Evolutionary conservation across 495 filamentous ascomycete species (phyloP), one percentile per base, ranked within the genome.

Genomic region (Hypoxylon fuscum): DNA sequence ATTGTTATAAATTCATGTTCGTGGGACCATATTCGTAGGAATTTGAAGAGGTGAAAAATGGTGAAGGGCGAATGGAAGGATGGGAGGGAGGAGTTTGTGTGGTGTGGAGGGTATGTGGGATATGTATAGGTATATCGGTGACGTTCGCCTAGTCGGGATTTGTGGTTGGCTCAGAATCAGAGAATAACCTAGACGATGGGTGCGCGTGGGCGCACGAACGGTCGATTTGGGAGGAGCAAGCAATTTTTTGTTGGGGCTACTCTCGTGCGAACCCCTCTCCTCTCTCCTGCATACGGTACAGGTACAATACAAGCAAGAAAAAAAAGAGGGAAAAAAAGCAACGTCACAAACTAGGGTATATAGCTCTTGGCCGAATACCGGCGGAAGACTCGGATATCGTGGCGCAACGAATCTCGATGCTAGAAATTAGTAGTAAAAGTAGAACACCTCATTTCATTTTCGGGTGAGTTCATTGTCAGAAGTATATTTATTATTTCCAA

Each of bases 1-100:
- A 14, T 45, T 37, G 47, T 34, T 62, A 57, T 53, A 43, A 55
- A 54, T 51, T 57, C 54, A 66, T 66, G 44, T 63, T 64, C 34
- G 59, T 56, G 34, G 37, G 34, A 32, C n/a, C 35, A 38, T 38
- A 14, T 4, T 14, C n/a, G 35, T 14, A 14, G 32, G 32, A 10
- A 12, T 3, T n/a, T n/a, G n/a, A 35, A 35, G 11, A 35, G 32
- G 32, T 35, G 32, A 35, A 31, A 31, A 35, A 38, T 12, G 34
- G 35, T 7, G 5, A 56, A 43, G 15, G 34, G 31, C 55, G 52
- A 64, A 67, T 63, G 34, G 42, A 45, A 50, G 25, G 21, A 42
- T 34, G 40, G 42, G 45, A 46, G 25, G 21, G 32, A 41, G 32
- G n/a, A n/a, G n/a, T n/a, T n/a, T n/a, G n/a, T n/a, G n/a, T n/a